Conservation (phyloP, 2,329 filamentous ascomycete species). For the Pseudogymnoascus sp. region DNA sequence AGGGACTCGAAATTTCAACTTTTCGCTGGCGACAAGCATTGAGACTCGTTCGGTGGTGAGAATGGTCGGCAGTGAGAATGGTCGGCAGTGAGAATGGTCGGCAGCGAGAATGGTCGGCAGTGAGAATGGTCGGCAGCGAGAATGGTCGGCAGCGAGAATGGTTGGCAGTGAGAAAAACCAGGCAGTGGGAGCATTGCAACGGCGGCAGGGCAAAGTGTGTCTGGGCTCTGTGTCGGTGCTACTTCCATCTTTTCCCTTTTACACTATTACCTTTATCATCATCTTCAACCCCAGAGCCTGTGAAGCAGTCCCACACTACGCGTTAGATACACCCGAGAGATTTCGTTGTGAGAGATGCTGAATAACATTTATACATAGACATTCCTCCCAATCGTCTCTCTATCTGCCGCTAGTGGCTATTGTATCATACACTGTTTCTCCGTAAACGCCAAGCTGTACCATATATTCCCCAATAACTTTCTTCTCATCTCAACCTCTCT, state of each 20-base stretch:
- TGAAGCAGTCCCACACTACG: not conserved
- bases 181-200: not conserved
- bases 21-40: not conserved
- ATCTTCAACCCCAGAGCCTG: not conserved
- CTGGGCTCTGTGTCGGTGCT: not conserved
- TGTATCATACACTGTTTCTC: slow-evolving; percentile 10
- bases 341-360: not conserved
- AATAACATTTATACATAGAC: not conserved
- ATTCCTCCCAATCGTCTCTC: not conserved
- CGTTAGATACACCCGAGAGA: not conserved
- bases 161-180: not conserved
- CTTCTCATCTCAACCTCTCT: slow-evolving; percentile 11
- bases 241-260: not conserved
- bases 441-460: not conserved
- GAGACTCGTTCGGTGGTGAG: no score
- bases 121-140: not conserved
- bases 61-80: not conserved
- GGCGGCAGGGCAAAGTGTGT: not conserved
- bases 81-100: not conserved
- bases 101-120: not conserved
- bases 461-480: slow-evolving; percentile 15
- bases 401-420: not conserved
- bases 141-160: not conserved
- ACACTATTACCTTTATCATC: not conserved
- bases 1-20: not conserved